phyloP scores from a whole-genome alignment of 768 basidiomycete genomes.

The Tylopilus sp. region DNA sequence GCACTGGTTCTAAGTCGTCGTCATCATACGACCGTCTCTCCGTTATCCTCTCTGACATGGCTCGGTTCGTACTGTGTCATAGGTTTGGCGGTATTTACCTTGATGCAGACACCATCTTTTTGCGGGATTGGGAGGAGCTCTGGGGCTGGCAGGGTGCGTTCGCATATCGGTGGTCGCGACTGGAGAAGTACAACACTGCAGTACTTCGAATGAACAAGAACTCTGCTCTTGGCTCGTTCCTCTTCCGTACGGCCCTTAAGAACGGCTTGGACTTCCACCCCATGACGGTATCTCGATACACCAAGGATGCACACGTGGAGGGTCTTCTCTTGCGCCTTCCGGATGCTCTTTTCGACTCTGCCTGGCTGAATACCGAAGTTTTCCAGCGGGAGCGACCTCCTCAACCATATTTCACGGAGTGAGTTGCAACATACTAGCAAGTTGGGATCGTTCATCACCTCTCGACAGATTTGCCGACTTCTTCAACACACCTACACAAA shows the following conservation, averaged over 20 bases:
- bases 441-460: neutral
- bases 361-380: constrained; percentile 92
- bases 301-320: constrained; percentile 84
- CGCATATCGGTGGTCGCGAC: constrained; percentile 92
- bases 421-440: constrained; percentile 16
- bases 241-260: constrained; percentile 92
- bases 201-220: constrained; percentile 91
- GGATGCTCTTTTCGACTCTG: constrained; percentile 94
- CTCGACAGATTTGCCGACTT: constrained; percentile 75
- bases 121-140: constrained; percentile 98
- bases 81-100: constrained; percentile 96
- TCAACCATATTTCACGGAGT: constrained; percentile 92
- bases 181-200: constrained; percentile 94
- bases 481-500: constrained; percentile 73
- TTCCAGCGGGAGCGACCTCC: constrained; percentile 92
- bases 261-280: constrained; percentile 97
- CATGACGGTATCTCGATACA: constrained; percentile 89
- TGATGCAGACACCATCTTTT: constrained; percentile 92
- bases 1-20: constrained; percentile 85
- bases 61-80: constrained; percentile 94
- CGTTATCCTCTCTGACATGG: constrained; percentile 95
- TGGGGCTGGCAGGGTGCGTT: constrained; percentile 98
- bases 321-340: constrained; percentile 83
- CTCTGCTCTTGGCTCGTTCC: constrained; percentile 87
- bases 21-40: constrained; percentile 87